A percentile compares a stretch with the other conserved stretches of the same genome.
Evolutionary conservation across 345 rosid genomes (phyloP).

Genomic region (Populus alba): DNA sequence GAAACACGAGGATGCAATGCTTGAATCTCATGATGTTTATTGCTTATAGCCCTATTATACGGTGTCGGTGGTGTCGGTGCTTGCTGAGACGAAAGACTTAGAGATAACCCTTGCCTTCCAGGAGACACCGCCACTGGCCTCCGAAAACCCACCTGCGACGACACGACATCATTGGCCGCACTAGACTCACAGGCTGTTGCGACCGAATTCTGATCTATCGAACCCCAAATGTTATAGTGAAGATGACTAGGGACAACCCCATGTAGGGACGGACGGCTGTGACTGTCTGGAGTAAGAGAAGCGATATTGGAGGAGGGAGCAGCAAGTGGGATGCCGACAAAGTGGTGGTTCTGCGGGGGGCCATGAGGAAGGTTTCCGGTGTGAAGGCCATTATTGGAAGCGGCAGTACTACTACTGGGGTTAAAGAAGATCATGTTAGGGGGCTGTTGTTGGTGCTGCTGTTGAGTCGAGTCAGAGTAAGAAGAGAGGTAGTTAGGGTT

Average conservation of each 20-base stretch:
- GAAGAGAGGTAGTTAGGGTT: constrained; percentile 45
- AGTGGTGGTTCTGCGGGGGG: constrained; percentile 33
- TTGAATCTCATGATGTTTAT: constrained; percentile 9
- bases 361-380: constrained; percentile 29
- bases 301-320: constrained; percentile 4
- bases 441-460: constrained; percentile 6
- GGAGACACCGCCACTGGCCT: constrained; percentile 23
- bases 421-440: constrained; percentile 32
- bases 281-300: constrained; percentile 20
- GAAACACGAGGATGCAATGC: constrained; percentile 13
- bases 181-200: constrained; percentile 7
- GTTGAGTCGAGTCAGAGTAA: constrained; percentile 33
- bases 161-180: constrained; percentile 9
- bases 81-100: constrained; percentile 37
- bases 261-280: constrained; percentile 25
- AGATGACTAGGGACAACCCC: constrained; percentile 21
- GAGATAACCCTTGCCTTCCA: constrained; percentile 44
- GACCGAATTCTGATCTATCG: constrained; percentile 30
- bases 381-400: constrained; percentile 19
- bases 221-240: constrained; percentile 37
- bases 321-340: constrained; percentile 39
- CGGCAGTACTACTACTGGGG: constrained; percentile 3
- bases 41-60: constrained; percentile 14
- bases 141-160: constrained; percentile 15
- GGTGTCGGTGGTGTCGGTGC: constrained; percentile 16